Percentiles rank a stretch among this genome's conserved stretches.
phyloP scores from a whole-genome alignment of 306 rosid genomes.

The Trichosanthes cucumerina region DNA sequence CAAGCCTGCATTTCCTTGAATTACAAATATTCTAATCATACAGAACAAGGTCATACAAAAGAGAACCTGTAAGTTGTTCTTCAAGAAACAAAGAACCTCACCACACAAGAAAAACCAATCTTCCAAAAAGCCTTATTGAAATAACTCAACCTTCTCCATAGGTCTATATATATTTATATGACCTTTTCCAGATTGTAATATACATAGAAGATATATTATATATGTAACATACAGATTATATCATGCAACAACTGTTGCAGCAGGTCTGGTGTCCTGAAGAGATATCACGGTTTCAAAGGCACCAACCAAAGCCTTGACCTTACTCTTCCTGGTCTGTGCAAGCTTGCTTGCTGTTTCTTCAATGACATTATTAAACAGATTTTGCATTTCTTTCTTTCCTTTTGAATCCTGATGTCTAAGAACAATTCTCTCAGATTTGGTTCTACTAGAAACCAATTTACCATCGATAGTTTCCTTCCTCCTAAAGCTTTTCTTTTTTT shows the following conservation, averaged over 20 bases:
- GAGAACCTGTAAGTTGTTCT: not conserved
- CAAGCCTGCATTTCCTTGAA: not conserved
- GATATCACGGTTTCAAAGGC: slow-evolving; percentile 90
- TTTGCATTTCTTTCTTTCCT: slow-evolving; percentile 38
- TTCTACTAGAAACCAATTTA: slow-evolving; percentile 19
- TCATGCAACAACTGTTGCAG: slow-evolving; percentile 19
- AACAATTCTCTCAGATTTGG: slow-evolving; percentile 43
- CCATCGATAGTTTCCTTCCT: slow-evolving; percentile 24
- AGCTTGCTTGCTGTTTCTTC: slow-evolving; percentile 93
- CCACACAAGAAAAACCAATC: not conserved
- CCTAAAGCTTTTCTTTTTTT: slow-evolving; percentile 25
- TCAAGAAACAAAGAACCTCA: not conserved
- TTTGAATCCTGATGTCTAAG: slow-evolving; percentile 48
- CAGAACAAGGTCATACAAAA: not conserved
- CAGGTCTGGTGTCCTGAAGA: slow-evolving; percentile 37
- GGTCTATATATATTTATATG: not conserved
- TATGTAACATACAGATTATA: not conserved
- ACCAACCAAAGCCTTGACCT: slow-evolving; percentile 86
- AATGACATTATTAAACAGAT: slow-evolving; percentile 72
- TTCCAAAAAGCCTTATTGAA: not conserved
- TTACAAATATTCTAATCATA: not conserved
- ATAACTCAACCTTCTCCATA: not conserved
- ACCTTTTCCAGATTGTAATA: not conserved
- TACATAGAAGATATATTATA: not conserved
- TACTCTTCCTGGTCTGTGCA: slow-evolving; percentile 58